Evolutionary conservation across 164 flowering plant species (phyloP).

Genomic region (Warburgia ugandensis): DNA sequence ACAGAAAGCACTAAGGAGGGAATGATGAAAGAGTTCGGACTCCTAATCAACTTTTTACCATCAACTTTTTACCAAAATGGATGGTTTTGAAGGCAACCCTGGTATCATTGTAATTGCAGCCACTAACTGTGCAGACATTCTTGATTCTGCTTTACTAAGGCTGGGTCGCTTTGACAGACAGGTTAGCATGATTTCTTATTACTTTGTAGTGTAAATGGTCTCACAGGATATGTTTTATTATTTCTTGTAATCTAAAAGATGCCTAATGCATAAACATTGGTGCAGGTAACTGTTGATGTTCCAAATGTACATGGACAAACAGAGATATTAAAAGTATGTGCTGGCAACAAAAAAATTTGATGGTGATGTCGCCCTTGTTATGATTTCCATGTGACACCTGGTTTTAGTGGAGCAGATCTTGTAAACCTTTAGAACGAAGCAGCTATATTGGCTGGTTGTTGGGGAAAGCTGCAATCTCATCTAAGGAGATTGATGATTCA

Average conservation of each 20-base stretch:
- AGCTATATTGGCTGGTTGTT: slow-evolving; percentile 89
- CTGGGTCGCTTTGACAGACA: slow-evolving; percentile 93
- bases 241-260: background rate
- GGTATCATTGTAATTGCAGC: slow-evolving; percentile 95
- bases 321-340: slow-evolving; percentile 87
- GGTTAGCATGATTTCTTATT: slow-evolving; percentile 24
- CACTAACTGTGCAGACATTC: slow-evolving; percentile 84
- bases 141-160: slow-evolving; percentile 81
- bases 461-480: slow-evolving; percentile 67
- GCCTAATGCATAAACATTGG: too few species aligned
- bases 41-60: too few species aligned
- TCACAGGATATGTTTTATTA: too few species aligned
- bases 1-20: slow-evolving; percentile 90
- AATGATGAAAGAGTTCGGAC: slow-evolving; percentile 95
- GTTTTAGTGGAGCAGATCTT: slow-evolving; percentile 94
- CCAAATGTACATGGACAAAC: slow-evolving; percentile 86
- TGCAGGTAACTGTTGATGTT: slow-evolving; percentile 80
- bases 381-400: slow-evolving; percentile 95
- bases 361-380: slow-evolving; percentile 75
- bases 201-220: background rate
- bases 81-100: slow-evolving; percentile 89
- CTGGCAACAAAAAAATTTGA: slow-evolving; percentile 75
- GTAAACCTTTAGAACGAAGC: slow-evolving; percentile 89
- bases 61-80: slow-evolving; percentile 95
- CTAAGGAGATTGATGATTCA: slow-evolving; percentile 87